phyloP scores from a whole-genome alignment of 2,329 filamentous ascomycete species.

The Hirsutella minnesotensis region DNA sequence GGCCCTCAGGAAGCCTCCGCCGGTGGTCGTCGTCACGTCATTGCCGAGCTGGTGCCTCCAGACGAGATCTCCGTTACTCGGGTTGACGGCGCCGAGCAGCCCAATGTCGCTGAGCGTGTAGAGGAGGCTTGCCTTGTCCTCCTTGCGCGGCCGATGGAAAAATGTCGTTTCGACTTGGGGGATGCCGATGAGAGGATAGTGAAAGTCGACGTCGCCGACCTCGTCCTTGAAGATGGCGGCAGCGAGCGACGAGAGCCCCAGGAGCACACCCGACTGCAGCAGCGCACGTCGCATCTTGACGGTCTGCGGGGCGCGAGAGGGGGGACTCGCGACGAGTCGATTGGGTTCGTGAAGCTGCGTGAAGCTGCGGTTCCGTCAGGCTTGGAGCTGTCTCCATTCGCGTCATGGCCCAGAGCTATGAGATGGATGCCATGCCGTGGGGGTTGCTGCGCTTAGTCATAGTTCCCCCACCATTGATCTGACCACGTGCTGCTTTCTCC shows the following conservation, averaged over 20 bases:
- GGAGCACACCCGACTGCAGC: conserved; percentile 22
- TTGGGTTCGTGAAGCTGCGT: background rate
- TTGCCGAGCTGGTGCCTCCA: conserved; percentile 72
- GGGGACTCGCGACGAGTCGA: background rate
- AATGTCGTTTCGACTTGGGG: conserved; percentile 78
- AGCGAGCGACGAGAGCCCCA: conserved; percentile 30
- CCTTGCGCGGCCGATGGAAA: conserved; percentile 77
- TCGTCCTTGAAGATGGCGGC: conserved; percentile 77
- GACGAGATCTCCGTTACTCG: conserved; percentile 68
- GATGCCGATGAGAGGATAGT: conserved; percentile 76
- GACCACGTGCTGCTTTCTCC: too few relatives aligned
- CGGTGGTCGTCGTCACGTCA: conserved; percentile 30
- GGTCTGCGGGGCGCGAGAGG: background rate
- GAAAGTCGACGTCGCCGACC: conserved; percentile 84
- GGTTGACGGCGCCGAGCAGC: conserved; percentile 79
- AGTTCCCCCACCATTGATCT: too few relatives aligned
- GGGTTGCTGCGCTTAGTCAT: background rate
- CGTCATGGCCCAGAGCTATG: too few relatives aligned
- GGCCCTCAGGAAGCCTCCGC: conserved; percentile 50
- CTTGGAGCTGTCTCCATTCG: background rate
- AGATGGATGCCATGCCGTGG: too few relatives aligned
- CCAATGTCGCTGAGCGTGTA: conserved; percentile 83
- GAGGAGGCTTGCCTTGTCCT: conserved; percentile 76
- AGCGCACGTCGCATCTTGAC: conserved; percentile 23
- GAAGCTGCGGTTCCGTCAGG: background rate